Evolutionary conservation across 2,329 filamentous ascomycete species (phyloP).

Genomic region (Chrysosporium keratinophilum): DNA sequence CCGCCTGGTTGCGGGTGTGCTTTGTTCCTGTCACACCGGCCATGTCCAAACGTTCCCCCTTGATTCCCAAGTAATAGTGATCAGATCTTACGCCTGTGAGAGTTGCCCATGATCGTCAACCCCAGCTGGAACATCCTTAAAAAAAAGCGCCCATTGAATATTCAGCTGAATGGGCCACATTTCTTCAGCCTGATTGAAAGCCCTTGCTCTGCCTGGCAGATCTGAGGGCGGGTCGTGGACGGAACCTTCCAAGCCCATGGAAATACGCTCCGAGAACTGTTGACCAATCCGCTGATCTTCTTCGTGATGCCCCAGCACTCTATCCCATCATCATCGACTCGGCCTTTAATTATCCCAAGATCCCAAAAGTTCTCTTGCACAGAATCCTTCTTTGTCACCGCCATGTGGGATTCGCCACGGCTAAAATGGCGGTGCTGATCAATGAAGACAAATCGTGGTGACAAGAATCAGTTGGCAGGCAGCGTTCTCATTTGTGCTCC

Average conservation of each 20-base stretch:
- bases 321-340: background rate
- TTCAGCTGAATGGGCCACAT: too few relatives aligned
- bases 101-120: background rate
- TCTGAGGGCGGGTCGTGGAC: too few relatives aligned
- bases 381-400: background rate
- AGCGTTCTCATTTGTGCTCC: background rate
- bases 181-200: too few relatives aligned
- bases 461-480: background rate
- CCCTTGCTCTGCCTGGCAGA: too few relatives aligned
- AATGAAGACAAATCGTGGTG: background rate
- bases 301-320: background rate
- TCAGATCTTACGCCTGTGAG: background rate
- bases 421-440: background rate
- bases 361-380: background rate
- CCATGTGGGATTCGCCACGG: conserved; percentile 5
- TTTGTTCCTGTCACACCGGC: conserved; percentile 1
- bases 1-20: conserved; percentile 10
- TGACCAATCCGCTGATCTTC: too few relatives aligned
- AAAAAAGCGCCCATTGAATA: too few relatives aligned
- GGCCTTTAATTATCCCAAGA: background rate
- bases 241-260: too few relatives aligned
- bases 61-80: background rate
- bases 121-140: background rate
- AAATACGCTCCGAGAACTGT: too few relatives aligned
- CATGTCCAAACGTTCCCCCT: background rate